A percentile compares a stretch with the other conserved stretches of the same genome.
Conservation (phyloP, 2,329 filamentous ascomycete species). For the Alternaria angustiovoidea region DNA sequence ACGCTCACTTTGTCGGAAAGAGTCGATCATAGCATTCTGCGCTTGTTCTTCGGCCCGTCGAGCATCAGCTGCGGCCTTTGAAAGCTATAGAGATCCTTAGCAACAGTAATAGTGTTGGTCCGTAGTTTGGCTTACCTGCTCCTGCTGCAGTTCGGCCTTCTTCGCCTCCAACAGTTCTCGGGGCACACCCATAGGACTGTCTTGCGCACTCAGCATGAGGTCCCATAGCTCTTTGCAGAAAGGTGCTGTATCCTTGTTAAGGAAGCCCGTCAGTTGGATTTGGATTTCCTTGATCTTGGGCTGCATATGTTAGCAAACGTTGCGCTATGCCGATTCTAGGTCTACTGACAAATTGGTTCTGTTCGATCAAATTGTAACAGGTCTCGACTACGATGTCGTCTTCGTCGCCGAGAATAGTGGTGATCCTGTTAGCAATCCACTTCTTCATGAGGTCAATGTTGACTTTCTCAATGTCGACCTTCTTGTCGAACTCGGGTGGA, state of each 20-base stretch:
- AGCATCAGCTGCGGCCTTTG: slow-evolving; percentile 79
- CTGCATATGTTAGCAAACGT: slow-evolving; percentile 57
- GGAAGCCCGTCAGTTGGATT: slow-evolving; percentile 92
- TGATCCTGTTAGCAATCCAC: slow-evolving; percentile 92
- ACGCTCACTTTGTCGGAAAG: slow-evolving; percentile 70
- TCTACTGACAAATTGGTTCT: slow-evolving; percentile 73
- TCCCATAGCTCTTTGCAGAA: slow-evolving; percentile 97
- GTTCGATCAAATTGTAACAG: slow-evolving; percentile 74
- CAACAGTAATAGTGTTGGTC: neutral
- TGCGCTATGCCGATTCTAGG: neutral
- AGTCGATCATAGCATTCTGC: slow-evolving; percentile 73
- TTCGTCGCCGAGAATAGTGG: slow-evolving; percentile 86
- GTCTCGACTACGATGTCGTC: slow-evolving; percentile 97
- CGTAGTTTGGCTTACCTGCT: slow-evolving; percentile 71
- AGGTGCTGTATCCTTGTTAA: slow-evolving; percentile 85
- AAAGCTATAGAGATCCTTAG: slow-evolving; percentile 69
- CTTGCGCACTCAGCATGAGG: slow-evolving; percentile 87
- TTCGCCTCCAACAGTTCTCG: slow-evolving; percentile 96
- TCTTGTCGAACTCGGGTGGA: slow-evolving; percentile 89
- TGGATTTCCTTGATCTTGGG: slow-evolving; percentile 96
- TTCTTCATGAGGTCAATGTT: slow-evolving; percentile 98
- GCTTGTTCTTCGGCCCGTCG: slow-evolving; percentile 70
- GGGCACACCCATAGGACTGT: slow-evolving; percentile 87
- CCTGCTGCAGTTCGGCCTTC: slow-evolving; percentile 91
- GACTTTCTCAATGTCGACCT: slow-evolving; percentile 97